Evolutionary conservation across 2,329 filamentous ascomycete genomes (phyloP), one percentile per base, ranked within the genome.

Genomic region (Huntiella decipiens): DNA sequence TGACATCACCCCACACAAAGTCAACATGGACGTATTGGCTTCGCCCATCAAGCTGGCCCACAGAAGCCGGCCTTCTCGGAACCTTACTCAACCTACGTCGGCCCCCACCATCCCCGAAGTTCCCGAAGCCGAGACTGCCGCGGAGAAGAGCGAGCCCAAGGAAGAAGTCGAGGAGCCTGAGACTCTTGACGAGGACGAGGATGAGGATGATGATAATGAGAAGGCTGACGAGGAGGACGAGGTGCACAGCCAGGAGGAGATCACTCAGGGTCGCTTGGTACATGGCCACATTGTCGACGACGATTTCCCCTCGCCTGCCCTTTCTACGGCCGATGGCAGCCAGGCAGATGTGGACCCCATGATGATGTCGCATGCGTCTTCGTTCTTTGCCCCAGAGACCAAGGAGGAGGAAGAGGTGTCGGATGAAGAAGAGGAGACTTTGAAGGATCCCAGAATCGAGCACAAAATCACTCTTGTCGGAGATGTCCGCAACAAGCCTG

Each of bases 401-500:
- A 46, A 43, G 5, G 88, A 96, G 56, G 85, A 79, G 7, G 79
- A 71, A n/a, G 80, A 73, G 34, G 81, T 77, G 17, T 87, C 83
- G 10, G 91, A 94, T 53, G 88, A 95, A 51, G 91, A 96, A 61
- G 91, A 98, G 56, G 85, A 92, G 53, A 77, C 79, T n/a, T 74
- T 88, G 44, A 74, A 80, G 55, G 77, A 88, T 53, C 76, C 80
- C 8, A 78, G 80, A 50, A 69, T 88, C 16, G 91, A 98, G 64
- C 86, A 87, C 57, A 94, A 88, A 67, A 92, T 98, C 55, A 98
- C 91, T 0, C 70, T 98, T n/a, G 91, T 98, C 11, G 91, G 91
- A 50, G 84, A 96, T 56, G 91, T 98, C 50, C 81, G 78, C 57
- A 77, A 84, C 58, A 77, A 84, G 49, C 79, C 84, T 0, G 91